A percentile compares a stretch with the other conserved stretches of the same genome.
These are phyloP conservation scores for Cryptococcus sp. DNA, from an alignment of 1,284 basidiomycete genomes.

Conservation along the genomic window DNA sequence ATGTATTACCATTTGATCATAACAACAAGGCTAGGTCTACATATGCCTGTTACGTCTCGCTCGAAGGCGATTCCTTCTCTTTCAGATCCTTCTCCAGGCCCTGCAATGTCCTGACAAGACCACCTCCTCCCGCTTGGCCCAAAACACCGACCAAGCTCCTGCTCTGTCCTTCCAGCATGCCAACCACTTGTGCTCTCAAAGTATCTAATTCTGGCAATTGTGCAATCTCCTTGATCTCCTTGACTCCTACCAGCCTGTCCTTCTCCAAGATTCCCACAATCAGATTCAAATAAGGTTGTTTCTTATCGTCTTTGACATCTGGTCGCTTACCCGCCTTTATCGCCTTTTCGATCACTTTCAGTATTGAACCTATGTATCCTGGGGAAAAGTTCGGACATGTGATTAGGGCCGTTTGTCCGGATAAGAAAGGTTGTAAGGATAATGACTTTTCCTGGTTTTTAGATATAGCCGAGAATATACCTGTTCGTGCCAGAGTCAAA, in stretches of 20 bases:
- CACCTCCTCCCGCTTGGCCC: constrained; percentile 41
- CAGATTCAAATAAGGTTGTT: constrained; percentile 40
- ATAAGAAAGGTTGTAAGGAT: constrained; percentile 23
- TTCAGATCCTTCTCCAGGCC: constrained; percentile 43
- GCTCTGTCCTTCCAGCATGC: constrained; percentile 40
- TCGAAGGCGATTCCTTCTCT: constrained; percentile 14
- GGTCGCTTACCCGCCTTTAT: constrained; percentile 25
- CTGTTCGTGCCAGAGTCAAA: constrained; percentile 44
- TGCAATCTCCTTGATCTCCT: constrained; percentile 27
- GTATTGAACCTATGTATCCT: constrained; percentile 37
- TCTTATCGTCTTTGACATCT: constrained; percentile 14
- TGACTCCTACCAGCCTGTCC: constrained; percentile 19
- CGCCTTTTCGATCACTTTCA: constrained; percentile 33
- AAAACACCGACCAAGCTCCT: constrained; percentile 41
- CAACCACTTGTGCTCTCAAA: constrained; percentile 46
- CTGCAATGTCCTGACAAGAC: constrained; percentile 44
- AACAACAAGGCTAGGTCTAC: no score
- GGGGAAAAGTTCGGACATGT: constrained; percentile 45
- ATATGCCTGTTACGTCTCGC: no score
- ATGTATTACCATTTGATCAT: not conserved
- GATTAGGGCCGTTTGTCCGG: constrained; percentile 41
- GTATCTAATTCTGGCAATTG: constrained; percentile 45
- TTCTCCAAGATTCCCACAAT: constrained; percentile 46
- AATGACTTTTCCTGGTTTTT: constrained; percentile 1
- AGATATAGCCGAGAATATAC: constrained; percentile 35